These are phyloP conservation scores for Murraya paniculata DNA, from an alignment of 345 rosid species.

Conservation along the genomic window DNA sequence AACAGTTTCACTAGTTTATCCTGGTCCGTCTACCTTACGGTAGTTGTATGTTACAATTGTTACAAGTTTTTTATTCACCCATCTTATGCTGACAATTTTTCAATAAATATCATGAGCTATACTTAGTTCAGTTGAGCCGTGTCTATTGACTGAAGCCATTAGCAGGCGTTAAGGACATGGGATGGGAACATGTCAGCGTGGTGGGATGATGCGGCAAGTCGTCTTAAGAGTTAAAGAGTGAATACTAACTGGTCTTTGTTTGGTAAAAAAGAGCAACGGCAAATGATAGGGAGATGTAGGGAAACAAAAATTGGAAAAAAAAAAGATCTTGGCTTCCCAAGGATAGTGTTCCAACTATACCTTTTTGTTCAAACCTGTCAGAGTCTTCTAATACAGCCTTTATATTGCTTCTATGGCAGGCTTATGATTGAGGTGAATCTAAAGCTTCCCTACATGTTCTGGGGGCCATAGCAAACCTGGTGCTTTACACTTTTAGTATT, in stretches of 20 bases:
- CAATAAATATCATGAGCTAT: too few species aligned
- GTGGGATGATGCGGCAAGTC: constrained; percentile 30
- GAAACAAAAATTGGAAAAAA: constrained; percentile 8
- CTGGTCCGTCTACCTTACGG: not conserved
- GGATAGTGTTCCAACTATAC: constrained; percentile 50
- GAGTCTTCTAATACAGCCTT: constrained; percentile 60
- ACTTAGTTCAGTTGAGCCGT: not conserved
- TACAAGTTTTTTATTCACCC: too few species aligned
- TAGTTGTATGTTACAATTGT: not conserved
- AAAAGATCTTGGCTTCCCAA: constrained; percentile 74
- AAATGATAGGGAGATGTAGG: constrained; percentile 38
- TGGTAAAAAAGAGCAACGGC: constrained; percentile 35
- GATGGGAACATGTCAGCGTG: constrained; percentile 16
- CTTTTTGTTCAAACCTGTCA: constrained; percentile 88
- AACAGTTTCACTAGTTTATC: not conserved
- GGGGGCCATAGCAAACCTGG: constrained; percentile 28
- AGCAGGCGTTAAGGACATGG: not conserved
- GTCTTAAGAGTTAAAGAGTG: constrained; percentile 9
- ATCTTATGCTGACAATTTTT: too few species aligned
- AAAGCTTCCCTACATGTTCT: constrained; percentile 45
- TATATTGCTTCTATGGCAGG: constrained; percentile 48
- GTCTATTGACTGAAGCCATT: not conserved
- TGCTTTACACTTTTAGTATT: constrained; percentile 34
- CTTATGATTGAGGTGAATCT: constrained; percentile 52
- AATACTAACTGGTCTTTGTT: constrained; percentile 16